Percentiles rank a stretch among this genome's conserved stretches.
Evolutionary conservation across 192 early-diverging fungal genomes (phyloP).

Genomic region (Backusella psychrophila): DNA sequence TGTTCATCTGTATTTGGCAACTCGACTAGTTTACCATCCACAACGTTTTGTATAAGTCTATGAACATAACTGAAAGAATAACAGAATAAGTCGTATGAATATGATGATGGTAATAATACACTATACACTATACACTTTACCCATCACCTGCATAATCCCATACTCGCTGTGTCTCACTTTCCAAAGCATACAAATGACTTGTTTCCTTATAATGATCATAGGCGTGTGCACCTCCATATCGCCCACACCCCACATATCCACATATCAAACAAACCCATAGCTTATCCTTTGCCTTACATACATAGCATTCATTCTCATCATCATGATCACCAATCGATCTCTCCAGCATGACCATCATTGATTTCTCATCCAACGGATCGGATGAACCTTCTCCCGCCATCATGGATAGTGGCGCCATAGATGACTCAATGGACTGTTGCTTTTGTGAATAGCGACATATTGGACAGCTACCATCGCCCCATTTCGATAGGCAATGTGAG

Average conservation of each 20-base stretch:
- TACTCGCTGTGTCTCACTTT: constrained; percentile 94
- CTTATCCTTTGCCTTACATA: constrained; percentile 72
- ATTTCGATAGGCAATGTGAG: constrained; percentile 87
- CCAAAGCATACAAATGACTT: constrained; percentile 85
- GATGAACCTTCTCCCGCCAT: not conserved
- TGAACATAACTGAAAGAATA: constrained; percentile 69
- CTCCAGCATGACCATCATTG: not conserved
- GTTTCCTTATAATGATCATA: constrained; percentile 84
- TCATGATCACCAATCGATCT: constrained; percentile 4
- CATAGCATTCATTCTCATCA: constrained; percentile 41
- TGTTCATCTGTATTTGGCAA: constrained; percentile 48
- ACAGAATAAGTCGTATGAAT: not conserved
- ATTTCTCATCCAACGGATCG: not conserved
- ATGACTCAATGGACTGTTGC: not conserved
- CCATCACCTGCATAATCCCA: constrained; percentile 99
- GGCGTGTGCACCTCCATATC: constrained; percentile 91
- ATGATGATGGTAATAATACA: not conserved
- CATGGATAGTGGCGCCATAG: not conserved
- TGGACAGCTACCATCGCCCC: constrained; percentile 91
- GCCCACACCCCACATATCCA: constrained; percentile 92
- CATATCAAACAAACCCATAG: constrained; percentile 99
- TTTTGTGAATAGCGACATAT: constrained; percentile 89
- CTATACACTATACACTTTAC: not conserved
- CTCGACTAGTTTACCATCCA: constrained; percentile 93
- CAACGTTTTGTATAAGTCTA: constrained; percentile 86